Conservation (phyloP, 179 eudicot species). For the Corrigiola litoralis region DNA sequence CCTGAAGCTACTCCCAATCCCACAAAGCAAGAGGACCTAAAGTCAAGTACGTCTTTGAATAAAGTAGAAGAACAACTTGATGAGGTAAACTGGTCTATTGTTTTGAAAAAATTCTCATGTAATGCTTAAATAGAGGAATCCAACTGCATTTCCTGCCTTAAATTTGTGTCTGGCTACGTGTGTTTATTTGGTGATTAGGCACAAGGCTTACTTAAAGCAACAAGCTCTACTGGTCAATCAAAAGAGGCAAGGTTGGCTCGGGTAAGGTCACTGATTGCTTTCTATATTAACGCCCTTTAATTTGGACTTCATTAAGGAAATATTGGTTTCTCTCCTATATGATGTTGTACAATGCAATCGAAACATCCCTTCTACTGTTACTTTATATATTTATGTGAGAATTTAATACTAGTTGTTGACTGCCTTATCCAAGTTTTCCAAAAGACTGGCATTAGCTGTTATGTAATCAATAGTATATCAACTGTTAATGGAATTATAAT, state of each 20-base stretch:
- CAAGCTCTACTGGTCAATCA: constrained; percentile 78
- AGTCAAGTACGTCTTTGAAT: constrained; percentile 29
- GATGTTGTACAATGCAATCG: not conserved
- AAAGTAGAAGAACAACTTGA: constrained; percentile 89
- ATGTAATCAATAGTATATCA: not conserved
- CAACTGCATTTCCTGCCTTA: too few species aligned
- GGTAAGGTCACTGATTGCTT: constrained; percentile 43
- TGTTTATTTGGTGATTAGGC: constrained; percentile 58
- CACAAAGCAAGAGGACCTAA: constrained; percentile 34
- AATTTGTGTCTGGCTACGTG: constrained; percentile 26
- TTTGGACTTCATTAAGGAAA: not conserved
- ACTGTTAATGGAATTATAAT: not conserved
- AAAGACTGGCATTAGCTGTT: not conserved
- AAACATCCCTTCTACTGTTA: not conserved
- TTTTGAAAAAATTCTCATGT: constrained; percentile 5
- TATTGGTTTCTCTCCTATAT: not conserved
- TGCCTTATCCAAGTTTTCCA: not conserved
- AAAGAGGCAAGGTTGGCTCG: constrained; percentile 99
- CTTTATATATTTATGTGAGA: not conserved
- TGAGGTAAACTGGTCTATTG: constrained; percentile 61
- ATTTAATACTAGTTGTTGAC: not conserved
- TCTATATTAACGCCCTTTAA: not conserved
- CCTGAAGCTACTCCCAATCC: constrained; percentile 38
- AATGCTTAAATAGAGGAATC: too few species aligned
- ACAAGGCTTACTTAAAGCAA: constrained; percentile 83